These are phyloP conservation scores for Globisporangium ultimum DNA, from an alignment of 352 stramenopile genomes.

Conservation along the genomic window DNA sequence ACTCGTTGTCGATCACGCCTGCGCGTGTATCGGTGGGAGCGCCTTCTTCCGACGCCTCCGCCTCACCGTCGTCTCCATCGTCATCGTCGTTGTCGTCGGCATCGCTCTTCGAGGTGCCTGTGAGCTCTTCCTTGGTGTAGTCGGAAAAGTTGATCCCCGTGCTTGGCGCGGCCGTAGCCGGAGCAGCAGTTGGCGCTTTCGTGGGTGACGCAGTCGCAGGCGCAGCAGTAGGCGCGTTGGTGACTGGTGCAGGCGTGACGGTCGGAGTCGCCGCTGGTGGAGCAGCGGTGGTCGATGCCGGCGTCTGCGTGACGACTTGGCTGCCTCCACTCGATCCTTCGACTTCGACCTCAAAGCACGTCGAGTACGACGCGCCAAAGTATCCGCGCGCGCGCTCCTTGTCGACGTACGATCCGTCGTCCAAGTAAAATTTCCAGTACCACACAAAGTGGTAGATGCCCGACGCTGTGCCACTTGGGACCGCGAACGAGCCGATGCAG, in stretches of 20 bases:
- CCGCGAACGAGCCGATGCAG: constrained; percentile 49
- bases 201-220: constrained; percentile 2
- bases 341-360: constrained; percentile 68
- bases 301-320: constrained; percentile 9
- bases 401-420: constrained; percentile 50
- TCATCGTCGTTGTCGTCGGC: not conserved
- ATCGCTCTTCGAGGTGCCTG: not conserved
- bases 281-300: constrained; percentile 7
- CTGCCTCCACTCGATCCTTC: constrained; percentile 13
- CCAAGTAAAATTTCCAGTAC: constrained; percentile 71
- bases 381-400: constrained; percentile 45
- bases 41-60: not conserved
- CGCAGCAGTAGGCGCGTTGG: not conserved
- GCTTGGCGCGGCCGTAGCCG: not conserved
- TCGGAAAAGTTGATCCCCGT: constrained; percentile 7
- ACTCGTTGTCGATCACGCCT: not conserved
- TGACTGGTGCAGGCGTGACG: constrained; percentile 1
- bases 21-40: not conserved
- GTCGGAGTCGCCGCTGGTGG: not conserved
- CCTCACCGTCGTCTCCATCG: not conserved
- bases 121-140: constrained; percentile 12
- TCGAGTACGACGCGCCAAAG: constrained; percentile 64
- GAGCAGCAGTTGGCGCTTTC: constrained; percentile 1
- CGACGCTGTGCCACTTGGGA: constrained; percentile 34
- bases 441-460: constrained; percentile 68